Conservation (phyloP, 78 protist genomes). For the Planoprotostelium fungivorum region DNA sequence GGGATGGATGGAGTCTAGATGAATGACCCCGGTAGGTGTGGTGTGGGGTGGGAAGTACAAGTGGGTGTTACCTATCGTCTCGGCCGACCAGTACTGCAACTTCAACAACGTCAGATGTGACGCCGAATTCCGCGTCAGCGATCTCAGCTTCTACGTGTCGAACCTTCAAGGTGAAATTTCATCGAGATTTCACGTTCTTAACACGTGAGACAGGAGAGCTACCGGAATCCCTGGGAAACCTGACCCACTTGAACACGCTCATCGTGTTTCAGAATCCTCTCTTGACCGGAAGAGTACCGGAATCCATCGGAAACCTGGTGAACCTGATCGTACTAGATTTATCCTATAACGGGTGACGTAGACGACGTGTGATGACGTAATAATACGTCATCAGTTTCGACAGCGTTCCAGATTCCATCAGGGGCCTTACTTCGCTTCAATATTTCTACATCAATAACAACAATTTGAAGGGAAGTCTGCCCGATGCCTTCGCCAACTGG, state of each 20-base stretch:
- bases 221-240: neutral
- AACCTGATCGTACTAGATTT: neutral
- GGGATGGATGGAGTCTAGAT: neutral
- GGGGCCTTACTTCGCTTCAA: no score
- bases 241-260: neutral
- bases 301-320: neutral
- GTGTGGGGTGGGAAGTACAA: neutral
- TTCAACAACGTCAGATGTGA: neutral
- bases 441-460: neutral
- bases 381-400: no score
- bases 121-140: neutral
- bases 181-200: no score
- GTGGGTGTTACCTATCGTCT: neutral
- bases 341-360: neutral
- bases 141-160: neutral
- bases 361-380: no score
- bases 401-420: no score
- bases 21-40: neutral
- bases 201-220: neutral
- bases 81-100: neutral
- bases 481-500: neutral
- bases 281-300: neutral
- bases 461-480: neutral
- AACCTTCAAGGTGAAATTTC: neutral
- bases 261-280: neutral